A percentile compares a stretch with the other conserved stretches of the same genome.
Evolutionary conservation across 208 protist genomes (phyloP).

Genomic region (Acanthamoeba triangularis): DNA sequence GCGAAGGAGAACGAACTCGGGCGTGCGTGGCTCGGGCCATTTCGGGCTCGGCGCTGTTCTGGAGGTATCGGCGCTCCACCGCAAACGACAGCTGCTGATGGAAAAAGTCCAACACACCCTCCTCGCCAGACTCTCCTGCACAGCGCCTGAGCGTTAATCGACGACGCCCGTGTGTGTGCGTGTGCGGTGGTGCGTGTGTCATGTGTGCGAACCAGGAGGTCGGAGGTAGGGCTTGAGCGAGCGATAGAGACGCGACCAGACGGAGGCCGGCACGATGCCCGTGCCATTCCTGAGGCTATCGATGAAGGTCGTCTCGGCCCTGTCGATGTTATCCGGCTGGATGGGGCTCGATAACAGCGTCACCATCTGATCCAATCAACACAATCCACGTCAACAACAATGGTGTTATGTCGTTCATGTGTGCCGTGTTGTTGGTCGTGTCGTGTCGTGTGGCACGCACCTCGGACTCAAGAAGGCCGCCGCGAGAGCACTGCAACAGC

Average conservation of each 20-base stretch:
- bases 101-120: conserved; percentile 77
- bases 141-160: background rate
- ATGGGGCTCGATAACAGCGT: conserved; percentile 65
- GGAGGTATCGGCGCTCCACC: conserved; percentile 71
- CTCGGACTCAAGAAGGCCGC: conserved; percentile 74
- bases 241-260: conserved; percentile 67
- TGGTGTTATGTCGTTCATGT: background rate
- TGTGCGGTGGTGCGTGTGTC: background rate
- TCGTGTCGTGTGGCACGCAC: background rate
- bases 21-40: conserved; percentile 40
- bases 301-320: conserved; percentile 25
- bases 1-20: background rate
- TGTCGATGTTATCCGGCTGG: background rate
- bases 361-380: conserved; percentile 1
- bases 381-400: background rate
- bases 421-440: background rate
- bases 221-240: conserved; percentile 57
- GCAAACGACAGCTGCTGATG: conserved; percentile 81
- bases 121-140: conserved; percentile 47
- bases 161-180: too few relatives aligned
- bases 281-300: conserved; percentile 24
- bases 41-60: background rate
- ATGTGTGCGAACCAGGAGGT: conserved; percentile 8
- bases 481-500: conserved; percentile 65
- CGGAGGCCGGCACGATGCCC: background rate